Conservation (phyloP, 2,329 filamentous ascomycete genomes). For the Hirsutella thompsonii region DNA sequence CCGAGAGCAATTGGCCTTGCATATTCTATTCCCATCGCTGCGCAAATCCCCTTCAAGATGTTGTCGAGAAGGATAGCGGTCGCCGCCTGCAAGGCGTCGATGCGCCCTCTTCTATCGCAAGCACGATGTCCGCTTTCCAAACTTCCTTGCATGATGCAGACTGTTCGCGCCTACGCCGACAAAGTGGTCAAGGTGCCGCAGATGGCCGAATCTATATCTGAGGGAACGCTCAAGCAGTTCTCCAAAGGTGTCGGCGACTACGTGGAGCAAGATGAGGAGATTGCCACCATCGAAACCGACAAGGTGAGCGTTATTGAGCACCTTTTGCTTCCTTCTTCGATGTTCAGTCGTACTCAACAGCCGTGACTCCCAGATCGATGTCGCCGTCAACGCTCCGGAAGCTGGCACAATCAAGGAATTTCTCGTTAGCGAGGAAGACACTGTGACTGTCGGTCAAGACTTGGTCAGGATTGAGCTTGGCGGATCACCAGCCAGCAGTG, state of each 20-base stretch:
- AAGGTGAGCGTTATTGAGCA: conserved; percentile 60
- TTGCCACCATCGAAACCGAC: conserved; percentile 97
- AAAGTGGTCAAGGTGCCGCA: conserved; percentile 84
- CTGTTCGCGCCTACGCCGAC: conserved; percentile 58
- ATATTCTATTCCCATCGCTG: neutral
- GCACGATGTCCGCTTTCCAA: conserved; percentile 16
- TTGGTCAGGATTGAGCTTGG: conserved; percentile 77
- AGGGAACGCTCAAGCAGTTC: conserved; percentile 94
- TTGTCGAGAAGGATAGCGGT: conserved; percentile 29
- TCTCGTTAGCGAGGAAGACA: conserved; percentile 86
- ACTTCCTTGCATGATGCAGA: conserved; percentile 40
- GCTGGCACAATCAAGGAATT: conserved; percentile 87
- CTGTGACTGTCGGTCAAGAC: conserved; percentile 87
- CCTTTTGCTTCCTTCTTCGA: too few relatives aligned
- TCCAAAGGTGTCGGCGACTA: conserved; percentile 85
- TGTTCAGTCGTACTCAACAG: conserved; percentile 3
- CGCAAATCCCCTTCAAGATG: conserved; percentile 17
- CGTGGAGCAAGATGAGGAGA: conserved; percentile 92
- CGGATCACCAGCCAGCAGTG: conserved; percentile 31
- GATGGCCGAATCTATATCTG: conserved; percentile 98
- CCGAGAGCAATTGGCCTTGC: neutral
- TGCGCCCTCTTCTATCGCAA: conserved; percentile 22
- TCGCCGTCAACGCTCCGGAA: conserved; percentile 87
- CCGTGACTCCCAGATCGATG: conserved; percentile 59
- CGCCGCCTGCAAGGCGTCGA: conserved; percentile 29